Evolutionary conservation across 2,329 filamentous ascomycete genomes (phyloP).

Genomic region (Microascus cirrosus): DNA sequence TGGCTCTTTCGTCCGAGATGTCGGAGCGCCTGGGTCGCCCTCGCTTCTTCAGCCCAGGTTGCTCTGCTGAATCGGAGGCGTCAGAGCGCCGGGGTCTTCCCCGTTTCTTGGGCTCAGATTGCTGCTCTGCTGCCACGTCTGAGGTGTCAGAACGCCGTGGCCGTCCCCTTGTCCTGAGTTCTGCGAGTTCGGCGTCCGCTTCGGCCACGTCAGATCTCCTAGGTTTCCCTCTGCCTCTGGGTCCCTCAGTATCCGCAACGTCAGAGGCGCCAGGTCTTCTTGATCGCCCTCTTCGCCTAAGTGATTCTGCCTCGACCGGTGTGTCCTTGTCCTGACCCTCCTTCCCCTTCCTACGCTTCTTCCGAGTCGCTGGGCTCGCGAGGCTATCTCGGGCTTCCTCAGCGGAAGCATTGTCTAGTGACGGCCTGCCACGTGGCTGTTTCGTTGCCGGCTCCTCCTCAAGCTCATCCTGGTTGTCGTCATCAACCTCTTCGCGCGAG

Average conservation of each 20-base stretch:
- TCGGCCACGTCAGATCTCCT: conserved; percentile 1
- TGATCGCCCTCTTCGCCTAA: not conserved
- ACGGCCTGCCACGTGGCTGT: conserved; percentile 15
- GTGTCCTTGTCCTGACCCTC: not conserved
- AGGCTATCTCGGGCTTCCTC: not conserved
- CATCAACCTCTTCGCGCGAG: conserved; percentile 10
- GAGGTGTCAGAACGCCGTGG: not conserved
- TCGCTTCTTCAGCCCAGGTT: not conserved
- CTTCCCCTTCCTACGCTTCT: not conserved
- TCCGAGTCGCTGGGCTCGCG: not conserved
- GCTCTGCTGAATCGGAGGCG: not conserved
- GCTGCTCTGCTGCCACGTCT: not conserved
- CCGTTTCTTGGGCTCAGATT: not conserved
- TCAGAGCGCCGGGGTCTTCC: conserved; percentile 1
- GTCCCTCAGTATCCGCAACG: not conserved
- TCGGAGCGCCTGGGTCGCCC: not conserved
- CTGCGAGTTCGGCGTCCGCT: not conserved
- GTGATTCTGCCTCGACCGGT: not conserved
- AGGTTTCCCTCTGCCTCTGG: not conserved
- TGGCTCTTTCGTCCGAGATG: not conserved
- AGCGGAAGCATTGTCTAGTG: conserved; percentile 10
- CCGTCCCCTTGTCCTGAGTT: conserved; percentile 12
- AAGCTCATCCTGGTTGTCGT: conserved; percentile 1
- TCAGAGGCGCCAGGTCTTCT: not conserved
- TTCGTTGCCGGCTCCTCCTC: conserved; percentile 1